A percentile compares a stretch with the other conserved stretches of the same genome.
Evolutionary conservation across 805 yeast genomes (phyloP).

Genomic region (Metschnikowia kunwiensis): DNA sequence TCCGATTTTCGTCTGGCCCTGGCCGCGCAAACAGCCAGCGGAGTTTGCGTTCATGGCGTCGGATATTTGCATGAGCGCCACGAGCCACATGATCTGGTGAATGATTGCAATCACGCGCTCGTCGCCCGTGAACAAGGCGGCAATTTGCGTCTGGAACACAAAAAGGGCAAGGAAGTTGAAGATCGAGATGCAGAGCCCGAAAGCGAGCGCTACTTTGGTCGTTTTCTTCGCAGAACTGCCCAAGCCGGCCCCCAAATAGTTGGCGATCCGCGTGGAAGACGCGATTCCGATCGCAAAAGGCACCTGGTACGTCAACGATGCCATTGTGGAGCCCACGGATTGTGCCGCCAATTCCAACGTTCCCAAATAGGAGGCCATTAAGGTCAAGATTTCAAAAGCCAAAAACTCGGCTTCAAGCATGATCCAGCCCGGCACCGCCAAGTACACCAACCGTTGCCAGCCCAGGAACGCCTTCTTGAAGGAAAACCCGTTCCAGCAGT

Average conservation of each 20-base stretch:
- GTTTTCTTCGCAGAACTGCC: conserved; percentile 34
- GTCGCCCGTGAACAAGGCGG: conserved; percentile 56
- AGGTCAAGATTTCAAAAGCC: conserved; percentile 55
- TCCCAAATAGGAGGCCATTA: conserved; percentile 54
- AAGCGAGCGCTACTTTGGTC: conserved; percentile 35
- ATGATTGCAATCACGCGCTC: conserved; percentile 52
- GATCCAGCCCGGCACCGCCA: conserved; percentile 54
- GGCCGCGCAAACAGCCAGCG: conserved; percentile 76
- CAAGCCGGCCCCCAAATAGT: conserved; percentile 50
- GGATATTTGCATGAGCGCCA: conserved; percentile 66
- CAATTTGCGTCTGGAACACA: conserved; percentile 33
- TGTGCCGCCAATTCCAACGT: conserved; percentile 54
- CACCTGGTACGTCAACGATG: conserved; percentile 47
- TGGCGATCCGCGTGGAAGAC: conserved; percentile 55
- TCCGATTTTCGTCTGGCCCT: conserved; percentile 67
- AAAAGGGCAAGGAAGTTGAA: conserved; percentile 32
- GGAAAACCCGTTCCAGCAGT: conserved; percentile 47
- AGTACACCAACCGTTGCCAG: conserved; percentile 43
- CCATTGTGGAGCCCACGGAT: conserved; percentile 43
- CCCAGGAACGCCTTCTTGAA: conserved; percentile 39
- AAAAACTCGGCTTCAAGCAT: conserved; percentile 62
- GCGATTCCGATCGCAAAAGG: conserved; percentile 61
- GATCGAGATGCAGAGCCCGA: conserved; percentile 35
- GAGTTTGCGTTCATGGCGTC: conserved; percentile 70
- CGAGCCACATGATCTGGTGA: conserved; percentile 52